phyloP scores from a whole-genome alignment of 2,329 filamentous ascomycete species.

The Aaosphaeria arxii region DNA sequence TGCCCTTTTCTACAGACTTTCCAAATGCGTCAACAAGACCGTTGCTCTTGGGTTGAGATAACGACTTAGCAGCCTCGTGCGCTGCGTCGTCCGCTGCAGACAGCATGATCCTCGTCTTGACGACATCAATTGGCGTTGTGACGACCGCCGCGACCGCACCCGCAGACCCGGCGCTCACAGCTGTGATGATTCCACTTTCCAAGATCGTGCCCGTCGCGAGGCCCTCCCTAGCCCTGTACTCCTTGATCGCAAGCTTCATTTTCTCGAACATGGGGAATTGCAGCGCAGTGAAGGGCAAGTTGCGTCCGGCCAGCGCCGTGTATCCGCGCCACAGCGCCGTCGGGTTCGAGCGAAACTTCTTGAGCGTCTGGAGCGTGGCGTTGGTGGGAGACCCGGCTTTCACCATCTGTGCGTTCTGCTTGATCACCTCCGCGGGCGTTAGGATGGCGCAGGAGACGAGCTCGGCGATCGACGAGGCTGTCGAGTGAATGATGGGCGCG shows the following conservation, averaged over 20 bases:
- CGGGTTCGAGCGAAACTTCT: constrained; percentile 55
- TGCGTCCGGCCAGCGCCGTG: constrained; percentile 74
- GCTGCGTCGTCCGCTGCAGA: constrained; percentile 35
- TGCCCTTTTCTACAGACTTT: constrained; percentile 29
- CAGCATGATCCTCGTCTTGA: constrained; percentile 89
- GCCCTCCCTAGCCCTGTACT: constrained; percentile 40
- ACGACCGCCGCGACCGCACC: constrained; percentile 73
- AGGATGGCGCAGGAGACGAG: constrained; percentile 82
- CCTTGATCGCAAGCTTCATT: constrained; percentile 55
- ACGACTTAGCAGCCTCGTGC: constrained; percentile 9
- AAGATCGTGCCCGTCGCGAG: constrained; percentile 46
- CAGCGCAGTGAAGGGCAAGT: constrained; percentile 81
- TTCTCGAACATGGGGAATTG: constrained; percentile 87
- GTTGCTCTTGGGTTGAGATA: constrained; percentile 8
- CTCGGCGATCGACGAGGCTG: constrained; percentile 74
- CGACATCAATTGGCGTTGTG: constrained; percentile 86
- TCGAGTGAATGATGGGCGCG: constrained; percentile 66
- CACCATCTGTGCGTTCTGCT: constrained; percentile 91
- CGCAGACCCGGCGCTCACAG: constrained; percentile 68
- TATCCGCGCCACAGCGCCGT: constrained; percentile 67
- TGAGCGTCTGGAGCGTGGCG: constrained; percentile 57
- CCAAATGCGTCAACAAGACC: constrained; percentile 42
- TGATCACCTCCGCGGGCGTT: constrained; percentile 85
- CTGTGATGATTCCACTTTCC: constrained; percentile 70
- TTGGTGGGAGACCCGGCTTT: constrained; percentile 35